Evolutionary conservation across 352 stramenopile genomes (phyloP).

Genomic region (Phytopythium delawarense): DNA sequence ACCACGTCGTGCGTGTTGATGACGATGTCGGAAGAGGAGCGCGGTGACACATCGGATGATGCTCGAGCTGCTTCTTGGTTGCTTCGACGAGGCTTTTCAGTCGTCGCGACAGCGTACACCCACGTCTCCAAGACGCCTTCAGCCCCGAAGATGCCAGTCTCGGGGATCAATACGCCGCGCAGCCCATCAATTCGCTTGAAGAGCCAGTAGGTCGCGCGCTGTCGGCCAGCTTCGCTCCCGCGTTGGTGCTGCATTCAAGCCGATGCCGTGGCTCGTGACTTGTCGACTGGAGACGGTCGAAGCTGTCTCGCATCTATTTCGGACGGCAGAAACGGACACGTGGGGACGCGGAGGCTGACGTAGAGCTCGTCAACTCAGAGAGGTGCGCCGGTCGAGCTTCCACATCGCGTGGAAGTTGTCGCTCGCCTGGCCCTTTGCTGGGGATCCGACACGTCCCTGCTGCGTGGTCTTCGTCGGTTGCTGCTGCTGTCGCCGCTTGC

Average conservation of each 20-base stretch:
- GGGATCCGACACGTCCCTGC: not conserved
- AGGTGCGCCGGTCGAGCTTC: constrained; percentile 34
- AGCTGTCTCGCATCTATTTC: not conserved
- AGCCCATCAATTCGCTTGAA: constrained; percentile 22
- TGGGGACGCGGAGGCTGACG: not conserved
- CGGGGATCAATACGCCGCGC: constrained; percentile 19
- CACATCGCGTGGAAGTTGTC: constrained; percentile 27
- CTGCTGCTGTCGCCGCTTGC: not conserved
- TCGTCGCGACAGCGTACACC: constrained; percentile 11
- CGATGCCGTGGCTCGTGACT: not conserved
- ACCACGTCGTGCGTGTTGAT: constrained; percentile 13
- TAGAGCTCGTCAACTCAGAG: constrained; percentile 7
- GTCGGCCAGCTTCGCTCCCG: constrained; percentile 5
- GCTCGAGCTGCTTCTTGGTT: constrained; percentile 3
- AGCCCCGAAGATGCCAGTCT: constrained; percentile 35
- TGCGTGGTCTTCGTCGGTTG: not conserved
- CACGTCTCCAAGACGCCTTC: constrained; percentile 39
- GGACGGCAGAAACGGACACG: not conserved
- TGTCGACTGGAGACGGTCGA: not conserved
- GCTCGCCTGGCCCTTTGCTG: not conserved
- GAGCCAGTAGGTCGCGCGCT: constrained; percentile 29
- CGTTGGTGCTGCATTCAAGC: not conserved
- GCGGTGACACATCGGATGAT: not conserved
- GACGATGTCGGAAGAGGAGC: not conserved
- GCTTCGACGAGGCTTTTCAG: not conserved